Conservation (phyloP, 2,329 filamentous ascomycete genomes). For the Hymenoscyphus albidus region DNA sequence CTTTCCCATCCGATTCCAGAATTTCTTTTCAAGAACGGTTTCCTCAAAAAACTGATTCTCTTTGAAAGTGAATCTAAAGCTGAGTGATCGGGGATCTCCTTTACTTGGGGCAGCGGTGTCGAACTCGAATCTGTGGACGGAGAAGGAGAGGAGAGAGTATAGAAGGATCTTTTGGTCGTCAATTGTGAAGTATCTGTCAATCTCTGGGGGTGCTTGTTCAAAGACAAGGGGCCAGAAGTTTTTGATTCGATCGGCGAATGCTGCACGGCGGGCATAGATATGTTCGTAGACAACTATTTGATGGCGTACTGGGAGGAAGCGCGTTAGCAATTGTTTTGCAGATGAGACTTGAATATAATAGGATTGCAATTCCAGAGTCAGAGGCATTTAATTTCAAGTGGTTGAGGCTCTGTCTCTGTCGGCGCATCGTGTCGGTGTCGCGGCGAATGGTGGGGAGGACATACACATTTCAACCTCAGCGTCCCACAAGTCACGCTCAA, state of each 20-base stretch:
- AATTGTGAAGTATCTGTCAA: slow-evolving; percentile 85
- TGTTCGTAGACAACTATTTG: slow-evolving; percentile 64
- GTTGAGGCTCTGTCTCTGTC: background rate
- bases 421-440: slow-evolving; percentile 1
- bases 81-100: slow-evolving; percentile 77
- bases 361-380: background rate
- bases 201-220: slow-evolving; percentile 77
- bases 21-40: slow-evolving; percentile 79
- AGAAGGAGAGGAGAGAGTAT: slow-evolving; percentile 62
- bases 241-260: slow-evolving; percentile 67
- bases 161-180: slow-evolving; percentile 72
- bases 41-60: slow-evolving; percentile 82
- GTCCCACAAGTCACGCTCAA: slow-evolving; percentile 82
- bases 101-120: slow-evolving; percentile 29
- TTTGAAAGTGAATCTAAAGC: slow-evolving; percentile 72
- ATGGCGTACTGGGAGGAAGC: slow-evolving; percentile 57
- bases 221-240: slow-evolving; percentile 96
- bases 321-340: slow-evolving; percentile 16
- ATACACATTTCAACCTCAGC: slow-evolving; percentile 78
- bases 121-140: slow-evolving; percentile 78
- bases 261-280: slow-evolving; percentile 73
- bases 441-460: slow-evolving; percentile 35
- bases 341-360: background rate
- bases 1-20: slow-evolving; percentile 72
- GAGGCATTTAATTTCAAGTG: background rate